A percentile compares a stretch with the other conserved stretches of the same genome.
Conservation (phyloP, 139 green algal genomes). For the Picochlorum sp. region DNA sequence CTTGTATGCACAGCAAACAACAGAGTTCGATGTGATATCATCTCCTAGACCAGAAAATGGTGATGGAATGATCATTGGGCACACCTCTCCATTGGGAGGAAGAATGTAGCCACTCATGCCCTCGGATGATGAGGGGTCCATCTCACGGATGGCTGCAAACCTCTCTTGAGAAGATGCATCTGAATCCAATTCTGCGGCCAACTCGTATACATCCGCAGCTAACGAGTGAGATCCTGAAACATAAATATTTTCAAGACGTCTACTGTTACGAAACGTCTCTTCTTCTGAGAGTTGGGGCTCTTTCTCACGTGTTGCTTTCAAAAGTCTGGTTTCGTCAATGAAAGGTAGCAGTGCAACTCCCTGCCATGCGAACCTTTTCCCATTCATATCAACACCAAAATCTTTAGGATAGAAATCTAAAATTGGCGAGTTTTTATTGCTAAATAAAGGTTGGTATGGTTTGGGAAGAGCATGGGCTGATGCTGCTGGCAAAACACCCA, state of each 20-base stretch:
- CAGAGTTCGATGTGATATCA: constrained; percentile 67
- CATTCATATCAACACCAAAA: constrained; percentile 97
- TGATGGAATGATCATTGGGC: constrained; percentile 55
- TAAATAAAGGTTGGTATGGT: constrained; percentile 70
- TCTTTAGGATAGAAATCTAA: constrained; percentile 94
- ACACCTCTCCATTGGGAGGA: constrained; percentile 57
- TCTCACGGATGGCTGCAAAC: background rate
- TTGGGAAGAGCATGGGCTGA: constrained; percentile 73
- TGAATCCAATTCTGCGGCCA: constrained; percentile 37
- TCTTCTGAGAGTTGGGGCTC: constrained; percentile 54
- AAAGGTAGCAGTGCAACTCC: constrained; percentile 98
- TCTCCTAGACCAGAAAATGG: constrained; percentile 56
- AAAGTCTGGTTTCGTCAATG: constrained; percentile 83
- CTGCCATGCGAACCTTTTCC: constrained; percentile 96
- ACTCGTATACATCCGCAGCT: constrained; percentile 51
- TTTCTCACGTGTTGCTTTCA: constrained; percentile 39
- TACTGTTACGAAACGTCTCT: constrained; percentile 56
- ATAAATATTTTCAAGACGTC: constrained; percentile 67
- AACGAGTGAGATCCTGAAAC: constrained; percentile 64
- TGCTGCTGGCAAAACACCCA: constrained; percentile 91
- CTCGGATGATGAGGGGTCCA: constrained; percentile 29
- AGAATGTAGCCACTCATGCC: constrained; percentile 66
- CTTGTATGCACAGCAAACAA: constrained; percentile 55
- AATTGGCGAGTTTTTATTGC: constrained; percentile 71
- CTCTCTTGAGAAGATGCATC: background rate